Evolutionary conservation across 1,284 basidiomycete genomes (phyloP).

Genomic region (Coniophora puteana): DNA sequence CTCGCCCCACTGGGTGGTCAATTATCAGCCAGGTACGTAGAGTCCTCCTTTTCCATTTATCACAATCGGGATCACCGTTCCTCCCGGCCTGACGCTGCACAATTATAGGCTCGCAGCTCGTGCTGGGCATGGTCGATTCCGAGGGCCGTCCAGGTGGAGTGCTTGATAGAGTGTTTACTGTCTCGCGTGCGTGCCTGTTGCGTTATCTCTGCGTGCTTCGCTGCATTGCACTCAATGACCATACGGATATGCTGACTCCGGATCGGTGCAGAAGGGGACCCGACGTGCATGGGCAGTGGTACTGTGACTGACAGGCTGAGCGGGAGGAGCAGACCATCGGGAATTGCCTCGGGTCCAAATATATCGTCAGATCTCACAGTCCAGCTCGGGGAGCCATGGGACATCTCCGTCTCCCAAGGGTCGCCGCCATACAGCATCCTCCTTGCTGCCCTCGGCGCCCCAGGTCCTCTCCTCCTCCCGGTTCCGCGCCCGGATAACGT

Average conservation of each 20-base stretch:
- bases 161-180: slow-evolving; percentile 5
- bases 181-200: slow-evolving; percentile 11
- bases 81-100: no score
- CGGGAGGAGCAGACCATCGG: no score
- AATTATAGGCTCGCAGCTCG: slow-evolving; percentile 11
- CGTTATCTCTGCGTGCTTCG: background rate
- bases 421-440: slow-evolving; percentile 8
- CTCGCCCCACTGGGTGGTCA: slow-evolving; percentile 14
- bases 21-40: slow-evolving; percentile 12
- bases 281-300: no score
- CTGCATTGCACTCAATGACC: no score
- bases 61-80: background rate
- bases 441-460: slow-evolving; percentile 5
- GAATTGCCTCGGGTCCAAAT: slow-evolving; percentile 2
- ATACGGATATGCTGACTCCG: no score
- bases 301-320: no score
- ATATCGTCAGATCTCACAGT: slow-evolving; percentile 4
- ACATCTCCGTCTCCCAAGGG: slow-evolving; percentile 8
- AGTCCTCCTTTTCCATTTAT: background rate
- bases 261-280: no score
- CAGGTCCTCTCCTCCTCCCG: slow-evolving; percentile 1
- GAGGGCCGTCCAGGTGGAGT: slow-evolving; percentile 6
- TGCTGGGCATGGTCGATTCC: slow-evolving; percentile 10
- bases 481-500: background rate
- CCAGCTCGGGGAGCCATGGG: slow-evolving; percentile 9